These are phyloP conservation scores for Candida sanyaensis DNA, from an alignment of 1,139 yeast genomes.

Conservation along the genomic window DNA sequence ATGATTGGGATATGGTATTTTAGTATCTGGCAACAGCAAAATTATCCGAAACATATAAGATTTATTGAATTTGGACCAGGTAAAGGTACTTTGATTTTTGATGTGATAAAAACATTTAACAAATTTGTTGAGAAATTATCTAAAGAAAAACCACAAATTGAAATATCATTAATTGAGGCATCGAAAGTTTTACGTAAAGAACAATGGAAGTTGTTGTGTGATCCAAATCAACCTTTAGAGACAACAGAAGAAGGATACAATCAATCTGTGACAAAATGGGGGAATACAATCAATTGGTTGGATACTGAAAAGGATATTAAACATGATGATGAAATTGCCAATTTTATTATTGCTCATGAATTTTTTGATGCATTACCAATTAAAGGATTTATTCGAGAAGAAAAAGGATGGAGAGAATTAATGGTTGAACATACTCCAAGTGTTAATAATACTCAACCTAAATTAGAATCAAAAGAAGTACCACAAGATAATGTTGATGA, in stretches of 20 bases:
- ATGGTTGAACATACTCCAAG: constrained; percentile 57
- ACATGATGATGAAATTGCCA: constrained; percentile 39
- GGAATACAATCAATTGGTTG: constrained; percentile 63
- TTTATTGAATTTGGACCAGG: constrained; percentile 92
- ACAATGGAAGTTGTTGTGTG: constrained; percentile 58
- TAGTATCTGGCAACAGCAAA: constrained; percentile 61
- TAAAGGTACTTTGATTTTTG: constrained; percentile 76
- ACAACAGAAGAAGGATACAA: constrained; percentile 34
- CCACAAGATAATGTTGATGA: constrained; percentile 12
- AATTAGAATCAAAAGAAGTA: constrained; percentile 22
- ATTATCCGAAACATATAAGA: constrained; percentile 48
- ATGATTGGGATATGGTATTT: constrained; percentile 77
- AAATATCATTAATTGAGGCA: constrained; percentile 69
- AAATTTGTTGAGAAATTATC: constrained; percentile 34
- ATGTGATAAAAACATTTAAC: constrained; percentile 52
- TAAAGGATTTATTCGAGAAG: constrained; percentile 62
- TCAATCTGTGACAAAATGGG: constrained; percentile 51
- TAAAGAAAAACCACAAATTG: constrained; percentile 24
- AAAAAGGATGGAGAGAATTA: constrained; percentile 82
- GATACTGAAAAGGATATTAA: constrained; percentile 63
- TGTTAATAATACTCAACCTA: constrained; percentile 41
- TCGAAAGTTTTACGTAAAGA: constrained; percentile 62
- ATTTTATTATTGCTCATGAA: constrained; percentile 79
- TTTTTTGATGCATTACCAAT: constrained; percentile 88
- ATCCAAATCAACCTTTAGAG: constrained; percentile 20